Evolutionary conservation across 2,329 filamentous ascomycete genomes (phyloP).

Genomic region (Sporothrix dimorphospora): DNA sequence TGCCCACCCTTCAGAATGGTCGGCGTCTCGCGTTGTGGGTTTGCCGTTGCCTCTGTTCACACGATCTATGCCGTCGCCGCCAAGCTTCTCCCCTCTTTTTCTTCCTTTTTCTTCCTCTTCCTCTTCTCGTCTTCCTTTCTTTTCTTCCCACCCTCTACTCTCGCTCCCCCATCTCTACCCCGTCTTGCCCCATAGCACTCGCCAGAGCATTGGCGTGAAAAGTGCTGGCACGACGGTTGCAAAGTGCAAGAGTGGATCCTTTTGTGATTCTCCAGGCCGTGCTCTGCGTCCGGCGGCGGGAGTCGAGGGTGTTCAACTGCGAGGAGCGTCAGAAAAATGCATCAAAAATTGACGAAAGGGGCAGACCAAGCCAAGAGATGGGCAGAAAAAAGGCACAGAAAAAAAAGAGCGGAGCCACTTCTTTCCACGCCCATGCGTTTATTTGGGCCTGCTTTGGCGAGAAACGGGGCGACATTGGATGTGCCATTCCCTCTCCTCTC

Average conservation of each 20-base stretch:
- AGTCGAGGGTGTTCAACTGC: neutral
- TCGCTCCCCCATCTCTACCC: neutral
- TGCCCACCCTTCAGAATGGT: neutral
- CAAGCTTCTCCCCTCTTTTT: neutral
- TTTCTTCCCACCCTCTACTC: neutral
- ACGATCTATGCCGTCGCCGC: neutral
- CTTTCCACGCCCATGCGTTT: neutral
- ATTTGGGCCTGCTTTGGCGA: constrained; percentile 21
- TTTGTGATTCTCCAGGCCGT: constrained; percentile 22
- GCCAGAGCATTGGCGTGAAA: constrained; percentile 4
- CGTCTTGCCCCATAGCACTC: neutral
- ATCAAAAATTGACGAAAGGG: neutral
- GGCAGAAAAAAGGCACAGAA: neutral
- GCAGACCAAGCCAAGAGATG: neutral
- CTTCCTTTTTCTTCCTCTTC: neutral
- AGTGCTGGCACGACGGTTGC: constrained; percentile 23
- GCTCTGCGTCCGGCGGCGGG: neutral
- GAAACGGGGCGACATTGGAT: constrained; percentile 14
- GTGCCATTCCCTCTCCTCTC: neutral
- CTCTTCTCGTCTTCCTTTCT: neutral
- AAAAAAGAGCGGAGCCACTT: neutral
- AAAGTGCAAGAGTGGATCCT: constrained; percentile 24
- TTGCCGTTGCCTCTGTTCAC: neutral
- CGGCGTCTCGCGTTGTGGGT: too few species aligned
- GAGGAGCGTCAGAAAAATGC: neutral